These are phyloP conservation scores for Trifolium subterraneum DNA, from an alignment of 306 rosid genomes.

Conservation along the genomic window DNA sequence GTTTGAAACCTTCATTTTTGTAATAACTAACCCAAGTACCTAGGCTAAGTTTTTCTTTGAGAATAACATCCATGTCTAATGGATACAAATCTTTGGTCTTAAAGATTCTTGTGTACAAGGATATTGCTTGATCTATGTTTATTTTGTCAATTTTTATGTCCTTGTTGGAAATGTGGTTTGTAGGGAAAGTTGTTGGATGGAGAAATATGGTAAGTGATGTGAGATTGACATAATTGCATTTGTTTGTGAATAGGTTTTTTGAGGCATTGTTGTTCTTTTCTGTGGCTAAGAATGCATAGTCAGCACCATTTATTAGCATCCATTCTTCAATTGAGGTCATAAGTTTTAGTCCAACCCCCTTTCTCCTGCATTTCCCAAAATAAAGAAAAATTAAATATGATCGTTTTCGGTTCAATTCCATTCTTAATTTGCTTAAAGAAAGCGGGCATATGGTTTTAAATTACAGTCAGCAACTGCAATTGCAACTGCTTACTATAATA, in stretches of 20 bases:
- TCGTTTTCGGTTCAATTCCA: neutral
- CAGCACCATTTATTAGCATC: slow-evolving; percentile 72
- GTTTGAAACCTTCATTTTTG: slow-evolving; percentile 49
- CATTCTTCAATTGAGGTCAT: slow-evolving; percentile 73
- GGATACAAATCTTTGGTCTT: slow-evolving; percentile 62
- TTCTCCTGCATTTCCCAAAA: slow-evolving; percentile 43
- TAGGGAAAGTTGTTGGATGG: slow-evolving; percentile 52
- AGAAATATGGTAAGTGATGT: slow-evolving; percentile 68
- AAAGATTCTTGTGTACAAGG: slow-evolving; percentile 43
- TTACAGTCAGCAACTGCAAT: neutral
- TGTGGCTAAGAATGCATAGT: slow-evolving; percentile 64
- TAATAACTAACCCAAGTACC: slow-evolving; percentile 81
- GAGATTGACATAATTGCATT: slow-evolving; percentile 62
- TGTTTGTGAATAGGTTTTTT: slow-evolving; percentile 61
- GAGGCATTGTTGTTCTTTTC: slow-evolving; percentile 68
- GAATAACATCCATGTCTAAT: slow-evolving; percentile 62
- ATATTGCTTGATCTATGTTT: slow-evolving; percentile 46
- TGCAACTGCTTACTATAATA: too few relatives aligned
- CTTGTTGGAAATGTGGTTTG: slow-evolving; percentile 47
- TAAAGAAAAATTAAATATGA: neutral
- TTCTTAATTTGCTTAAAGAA: neutral
- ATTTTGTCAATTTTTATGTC: slow-evolving; percentile 58
- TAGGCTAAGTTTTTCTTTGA: slow-evolving; percentile 68
- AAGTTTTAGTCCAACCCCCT: slow-evolving; percentile 68
- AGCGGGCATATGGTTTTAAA: neutral